Conservation (phyloP, 2,329 filamentous ascomycete species). For the Beauveria bassiana region DNA sequence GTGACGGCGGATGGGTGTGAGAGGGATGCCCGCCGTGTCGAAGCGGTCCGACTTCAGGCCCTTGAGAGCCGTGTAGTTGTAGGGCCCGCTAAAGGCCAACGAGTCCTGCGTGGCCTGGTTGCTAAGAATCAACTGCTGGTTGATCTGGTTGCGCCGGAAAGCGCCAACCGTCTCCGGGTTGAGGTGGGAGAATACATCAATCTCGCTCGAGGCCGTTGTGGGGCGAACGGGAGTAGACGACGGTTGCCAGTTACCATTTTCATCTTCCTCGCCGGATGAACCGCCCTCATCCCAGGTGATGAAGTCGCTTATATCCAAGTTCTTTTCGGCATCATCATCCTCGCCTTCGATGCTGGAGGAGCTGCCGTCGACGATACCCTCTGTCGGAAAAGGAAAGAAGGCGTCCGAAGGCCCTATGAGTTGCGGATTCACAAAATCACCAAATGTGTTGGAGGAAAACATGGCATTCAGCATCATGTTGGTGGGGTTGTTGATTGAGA, state of each 20-base stretch:
- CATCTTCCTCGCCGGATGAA: constrained; percentile 52
- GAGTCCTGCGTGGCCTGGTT: constrained; percentile 55
- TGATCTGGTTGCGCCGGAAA: constrained; percentile 64
- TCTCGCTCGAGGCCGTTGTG: constrained; percentile 40
- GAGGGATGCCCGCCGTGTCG: constrained; percentile 57
- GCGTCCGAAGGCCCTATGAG: constrained; percentile 67
- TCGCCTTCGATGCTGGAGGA: constrained; percentile 37
- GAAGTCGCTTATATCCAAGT: constrained; percentile 63
- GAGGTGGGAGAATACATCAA: constrained; percentile 49
- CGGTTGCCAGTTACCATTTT: constrained; percentile 41
- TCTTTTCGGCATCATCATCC: constrained; percentile 57
- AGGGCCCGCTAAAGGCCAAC: constrained; percentile 52
- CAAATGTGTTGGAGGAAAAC: constrained; percentile 48
- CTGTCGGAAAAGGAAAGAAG: constrained; percentile 62
- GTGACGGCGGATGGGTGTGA: constrained; percentile 57
- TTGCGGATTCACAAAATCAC: constrained; percentile 53
- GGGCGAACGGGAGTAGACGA: constrained; percentile 45
- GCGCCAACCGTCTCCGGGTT: constrained; percentile 63
- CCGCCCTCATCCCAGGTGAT: constrained; percentile 57
- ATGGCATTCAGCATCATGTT: constrained; percentile 76
- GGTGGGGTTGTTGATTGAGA: constrained; percentile 57
- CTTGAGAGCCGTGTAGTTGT: constrained; percentile 52
- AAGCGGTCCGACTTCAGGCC: constrained; percentile 60
- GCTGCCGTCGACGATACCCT: constrained; percentile 48
- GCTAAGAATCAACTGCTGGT: constrained; percentile 52